phyloP scores from a whole-genome alignment of 164 flowering plant genomes.

The Liquidambar formosana region DNA sequence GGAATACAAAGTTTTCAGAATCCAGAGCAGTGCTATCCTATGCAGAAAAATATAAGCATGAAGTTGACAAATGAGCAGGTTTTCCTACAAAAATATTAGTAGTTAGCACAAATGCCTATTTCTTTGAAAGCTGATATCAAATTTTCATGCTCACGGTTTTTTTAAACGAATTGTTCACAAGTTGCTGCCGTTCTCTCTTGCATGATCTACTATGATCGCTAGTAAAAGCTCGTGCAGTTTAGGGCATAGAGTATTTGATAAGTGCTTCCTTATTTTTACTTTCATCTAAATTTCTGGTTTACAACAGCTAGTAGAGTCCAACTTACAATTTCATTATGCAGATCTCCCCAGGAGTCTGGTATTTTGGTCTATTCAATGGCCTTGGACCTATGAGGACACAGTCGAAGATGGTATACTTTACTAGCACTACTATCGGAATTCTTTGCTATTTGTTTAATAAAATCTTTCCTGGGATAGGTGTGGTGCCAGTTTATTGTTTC shows the following conservation, averaged over 20 bases:
- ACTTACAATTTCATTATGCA: slow-evolving; percentile 32
- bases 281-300: slow-evolving; percentile 1
- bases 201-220: background rate
- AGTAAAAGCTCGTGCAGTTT: background rate
- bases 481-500: background rate
- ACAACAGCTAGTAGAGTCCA: slow-evolving; percentile 2
- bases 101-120: background rate
- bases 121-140: background rate
- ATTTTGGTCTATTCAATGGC: slow-evolving; percentile 88
- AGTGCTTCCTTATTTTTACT: background rate
- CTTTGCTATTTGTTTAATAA: background rate
- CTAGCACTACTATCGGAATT: background rate
- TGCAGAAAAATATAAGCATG: slow-evolving; percentile 59
- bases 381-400: slow-evolving; percentile 83
- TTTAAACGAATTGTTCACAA: no score
- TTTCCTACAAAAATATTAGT: background rate
- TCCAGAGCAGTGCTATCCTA: slow-evolving; percentile 67
- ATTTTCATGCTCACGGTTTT: background rate
- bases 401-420: slow-evolving; percentile 72
- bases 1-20: slow-evolving; percentile 38
- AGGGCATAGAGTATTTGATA: background rate
- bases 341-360: slow-evolving; percentile 86
- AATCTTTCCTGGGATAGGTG: background rate
- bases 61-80: slow-evolving; percentile 88
- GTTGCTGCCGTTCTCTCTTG: background rate